These are phyloP conservation scores for Galerina marginata DNA, from an alignment of 768 basidiomycete species.

Conservation along the genomic window DNA sequence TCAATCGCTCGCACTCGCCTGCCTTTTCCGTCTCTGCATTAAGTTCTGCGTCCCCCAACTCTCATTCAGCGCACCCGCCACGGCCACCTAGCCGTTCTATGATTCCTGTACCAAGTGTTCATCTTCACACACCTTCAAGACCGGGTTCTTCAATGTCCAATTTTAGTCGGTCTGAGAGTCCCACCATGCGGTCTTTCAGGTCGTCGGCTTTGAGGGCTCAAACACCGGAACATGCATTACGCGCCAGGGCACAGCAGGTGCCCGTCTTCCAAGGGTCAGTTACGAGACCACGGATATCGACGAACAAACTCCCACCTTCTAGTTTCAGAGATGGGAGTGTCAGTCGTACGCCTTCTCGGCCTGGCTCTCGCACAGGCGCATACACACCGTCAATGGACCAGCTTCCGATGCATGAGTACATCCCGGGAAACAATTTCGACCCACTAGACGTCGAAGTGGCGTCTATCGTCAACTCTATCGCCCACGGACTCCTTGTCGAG, in stretches of 20 bases:
- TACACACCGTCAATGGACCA: slow-evolving; percentile 64
- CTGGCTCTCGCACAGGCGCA: slow-evolving; percentile 68
- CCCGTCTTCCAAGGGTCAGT: slow-evolving; percentile 54
- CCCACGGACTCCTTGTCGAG: slow-evolving; percentile 79
- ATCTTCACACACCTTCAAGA: slow-evolving; percentile 71
- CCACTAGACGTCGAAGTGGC: slow-evolving; percentile 86
- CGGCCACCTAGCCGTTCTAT: slow-evolving; percentile 84
- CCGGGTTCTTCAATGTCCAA: slow-evolving; percentile 76
- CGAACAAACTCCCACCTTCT: slow-evolving; percentile 67
- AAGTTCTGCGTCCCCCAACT: slow-evolving; percentile 44
- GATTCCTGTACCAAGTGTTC: slow-evolving; percentile 81
- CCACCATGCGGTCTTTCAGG: slow-evolving; percentile 49
- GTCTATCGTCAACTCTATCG: slow-evolving; percentile 70
- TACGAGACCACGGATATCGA: slow-evolving; percentile 45
- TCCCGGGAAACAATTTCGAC: slow-evolving; percentile 69
- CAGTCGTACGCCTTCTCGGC: slow-evolving; percentile 62
- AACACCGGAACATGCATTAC: slow-evolving; percentile 38
- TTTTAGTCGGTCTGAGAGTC: slow-evolving; percentile 59
- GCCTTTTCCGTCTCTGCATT: slow-evolving; percentile 54
- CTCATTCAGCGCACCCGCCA: slow-evolving; percentile 53
- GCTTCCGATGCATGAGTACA: slow-evolving; percentile 63
- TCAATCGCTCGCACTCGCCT: slow-evolving; percentile 72
- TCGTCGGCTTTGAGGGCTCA: slow-evolving; percentile 46
- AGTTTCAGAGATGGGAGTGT: slow-evolving; percentile 68
- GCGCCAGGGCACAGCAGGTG: slow-evolving; percentile 64